A percentile compares a stretch with the other conserved stretches of the same genome.
These are phyloP conservation scores for Cercospora nicotianae DNA, from an alignment of 2,329 filamentous ascomycete species.

Conservation along the genomic window DNA sequence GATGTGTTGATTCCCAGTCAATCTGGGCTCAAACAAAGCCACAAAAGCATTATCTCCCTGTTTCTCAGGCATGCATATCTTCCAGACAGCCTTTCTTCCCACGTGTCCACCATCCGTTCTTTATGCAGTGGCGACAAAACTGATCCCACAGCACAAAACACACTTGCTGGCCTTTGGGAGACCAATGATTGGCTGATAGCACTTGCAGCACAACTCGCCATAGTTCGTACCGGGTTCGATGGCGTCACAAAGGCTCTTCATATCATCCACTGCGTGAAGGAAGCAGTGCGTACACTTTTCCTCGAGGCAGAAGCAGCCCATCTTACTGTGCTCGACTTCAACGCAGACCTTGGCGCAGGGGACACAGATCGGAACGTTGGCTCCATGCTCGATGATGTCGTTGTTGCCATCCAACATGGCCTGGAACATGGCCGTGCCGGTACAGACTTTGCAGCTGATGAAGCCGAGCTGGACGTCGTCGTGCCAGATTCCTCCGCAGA, in stretches of 20 bases:
- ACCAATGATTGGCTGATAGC: background rate
- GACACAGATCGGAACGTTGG: background rate
- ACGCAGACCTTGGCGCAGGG: background rate
- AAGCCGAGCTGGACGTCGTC: background rate
- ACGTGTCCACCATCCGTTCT: background rate
- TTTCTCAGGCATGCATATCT: background rate
- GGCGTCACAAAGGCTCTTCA: background rate
- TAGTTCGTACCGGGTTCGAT: background rate
- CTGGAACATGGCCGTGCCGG: background rate
- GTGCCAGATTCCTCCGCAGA: background rate
- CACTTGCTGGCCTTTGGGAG: background rate
- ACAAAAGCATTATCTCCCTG: background rate
- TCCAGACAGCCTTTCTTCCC: background rate
- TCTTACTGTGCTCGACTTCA: background rate
- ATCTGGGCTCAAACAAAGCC: background rate
- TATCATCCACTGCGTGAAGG: background rate
- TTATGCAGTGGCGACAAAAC: background rate
- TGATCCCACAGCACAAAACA: background rate
- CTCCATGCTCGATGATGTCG: background rate
- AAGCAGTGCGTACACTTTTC: background rate
- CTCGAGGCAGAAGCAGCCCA: background rate
- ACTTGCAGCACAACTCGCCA: background rate
- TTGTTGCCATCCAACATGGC: background rate
- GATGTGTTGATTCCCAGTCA: background rate
- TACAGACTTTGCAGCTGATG: slow-evolving; percentile 3